Conservation (phyloP, 768 basidiomycete species). For the Rhodotorula graminis region DNA sequence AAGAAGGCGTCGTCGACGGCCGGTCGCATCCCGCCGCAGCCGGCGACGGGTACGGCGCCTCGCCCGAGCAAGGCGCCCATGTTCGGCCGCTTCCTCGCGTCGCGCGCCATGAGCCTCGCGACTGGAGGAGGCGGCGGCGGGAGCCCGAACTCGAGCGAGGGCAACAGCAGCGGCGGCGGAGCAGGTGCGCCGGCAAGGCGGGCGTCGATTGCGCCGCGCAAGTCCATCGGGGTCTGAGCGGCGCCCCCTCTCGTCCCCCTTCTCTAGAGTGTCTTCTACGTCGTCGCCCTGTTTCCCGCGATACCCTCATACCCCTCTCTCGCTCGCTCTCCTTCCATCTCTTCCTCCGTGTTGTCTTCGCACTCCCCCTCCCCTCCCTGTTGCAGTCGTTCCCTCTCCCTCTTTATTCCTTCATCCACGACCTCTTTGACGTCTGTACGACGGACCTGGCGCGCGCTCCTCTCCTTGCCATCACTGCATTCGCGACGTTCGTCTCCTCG, state of each 20-base stretch:
- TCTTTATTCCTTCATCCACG: background rate
- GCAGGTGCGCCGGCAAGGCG: background rate
- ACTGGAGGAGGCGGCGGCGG: background rate
- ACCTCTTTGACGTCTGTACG: background rate
- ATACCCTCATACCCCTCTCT: background rate
- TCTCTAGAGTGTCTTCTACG: background rate
- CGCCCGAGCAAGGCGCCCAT: constrained; percentile 22
- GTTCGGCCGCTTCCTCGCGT: constrained; percentile 18
- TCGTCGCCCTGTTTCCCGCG: background rate
- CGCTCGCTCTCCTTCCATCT: background rate
- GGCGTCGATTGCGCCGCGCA: constrained; percentile 12
- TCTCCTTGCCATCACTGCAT: background rate
- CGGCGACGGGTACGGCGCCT: background rate
- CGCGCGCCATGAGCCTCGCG: constrained; percentile 16
- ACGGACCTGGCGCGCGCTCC: background rate
- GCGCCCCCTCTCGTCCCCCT: background rate
- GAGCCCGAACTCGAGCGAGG: background rate
- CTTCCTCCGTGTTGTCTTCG: background rate
- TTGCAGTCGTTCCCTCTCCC: background rate
- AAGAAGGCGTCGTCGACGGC: constrained; percentile 23
- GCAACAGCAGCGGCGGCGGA: too few species aligned
- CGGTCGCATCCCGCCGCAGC: background rate
- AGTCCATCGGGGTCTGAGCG: constrained; percentile 23
- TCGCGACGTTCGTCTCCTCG: background rate
- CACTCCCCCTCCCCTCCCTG: background rate